Percentiles rank a stretch among this genome's conserved stretches.
phyloP scores from a whole-genome alignment of 2,329 filamentous ascomycete genomes.

The Sporothrix inflata region DNA sequence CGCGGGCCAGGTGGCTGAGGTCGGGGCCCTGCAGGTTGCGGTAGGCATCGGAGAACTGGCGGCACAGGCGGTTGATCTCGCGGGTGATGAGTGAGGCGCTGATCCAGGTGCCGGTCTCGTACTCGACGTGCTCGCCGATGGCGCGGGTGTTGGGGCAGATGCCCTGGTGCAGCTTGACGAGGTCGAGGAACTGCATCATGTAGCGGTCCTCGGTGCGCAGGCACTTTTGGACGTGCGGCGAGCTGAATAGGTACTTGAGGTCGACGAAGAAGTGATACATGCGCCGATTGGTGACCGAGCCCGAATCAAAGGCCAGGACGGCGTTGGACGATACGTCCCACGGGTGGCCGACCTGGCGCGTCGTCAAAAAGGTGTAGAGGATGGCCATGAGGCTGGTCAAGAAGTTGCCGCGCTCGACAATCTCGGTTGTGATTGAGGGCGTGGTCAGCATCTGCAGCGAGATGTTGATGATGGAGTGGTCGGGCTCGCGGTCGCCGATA shows the following conservation, averaged over 20 bases:
- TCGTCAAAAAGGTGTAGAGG: conserved; percentile 95
- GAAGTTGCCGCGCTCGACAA: conserved; percentile 94
- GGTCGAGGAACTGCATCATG: conserved; percentile 88
- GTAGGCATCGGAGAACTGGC: conserved; percentile 88
- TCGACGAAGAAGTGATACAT: conserved; percentile 99
- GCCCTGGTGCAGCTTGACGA: conserved; percentile 94
- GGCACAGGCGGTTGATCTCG: conserved; percentile 90
- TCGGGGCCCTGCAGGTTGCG: conserved; percentile 68
- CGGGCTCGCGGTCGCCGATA: conserved; percentile 92
- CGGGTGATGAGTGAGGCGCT: conserved; percentile 91
- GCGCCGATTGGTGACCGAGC: conserved; percentile 89
- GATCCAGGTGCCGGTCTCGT: conserved; percentile 98
- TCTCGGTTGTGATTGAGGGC: conserved; percentile 92
- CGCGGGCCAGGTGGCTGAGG: conserved; percentile 65
- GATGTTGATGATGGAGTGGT: conserved; percentile 97
- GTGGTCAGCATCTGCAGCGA: conserved; percentile 96
- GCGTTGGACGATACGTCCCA: conserved; percentile 85
- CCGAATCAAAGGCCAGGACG: conserved; percentile 88
- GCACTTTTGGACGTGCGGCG: conserved; percentile 82
- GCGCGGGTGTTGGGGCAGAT: conserved; percentile 94
- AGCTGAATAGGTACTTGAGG: conserved; percentile 86
- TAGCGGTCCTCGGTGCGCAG: conserved; percentile 85
- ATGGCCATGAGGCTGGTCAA: conserved; percentile 94
- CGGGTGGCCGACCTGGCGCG: conserved; percentile 91
- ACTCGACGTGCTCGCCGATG: conserved; percentile 94